Evolutionary conservation across 2,329 filamentous ascomycete species (phyloP).

Genomic region (Grosmannia penicillata): DNA sequence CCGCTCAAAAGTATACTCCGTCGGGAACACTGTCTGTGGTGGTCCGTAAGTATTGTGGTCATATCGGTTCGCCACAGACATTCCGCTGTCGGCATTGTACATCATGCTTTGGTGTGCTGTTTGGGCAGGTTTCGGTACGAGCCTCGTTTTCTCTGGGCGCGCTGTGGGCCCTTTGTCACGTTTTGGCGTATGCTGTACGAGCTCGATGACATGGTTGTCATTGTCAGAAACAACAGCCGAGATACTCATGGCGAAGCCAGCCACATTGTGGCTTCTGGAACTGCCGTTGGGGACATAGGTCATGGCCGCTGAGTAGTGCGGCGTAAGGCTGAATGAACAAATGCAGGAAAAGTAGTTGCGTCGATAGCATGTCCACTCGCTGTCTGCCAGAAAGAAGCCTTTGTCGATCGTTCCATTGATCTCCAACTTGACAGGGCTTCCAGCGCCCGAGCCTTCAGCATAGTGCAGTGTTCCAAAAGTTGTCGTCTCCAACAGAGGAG

Average conservation of each 20-base stretch:
- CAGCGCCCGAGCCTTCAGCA: constrained; percentile 30
- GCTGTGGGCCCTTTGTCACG: constrained; percentile 74
- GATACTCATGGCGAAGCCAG: constrained; percentile 69
- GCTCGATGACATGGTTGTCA: constrained; percentile 60
- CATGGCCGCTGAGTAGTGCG: constrained; percentile 32
- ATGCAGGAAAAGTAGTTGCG: constrained; percentile 83
- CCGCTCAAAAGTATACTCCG: constrained; percentile 60
- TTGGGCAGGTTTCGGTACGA: constrained; percentile 51
- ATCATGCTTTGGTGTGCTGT: constrained; percentile 29
- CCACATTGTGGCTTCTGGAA: constrained; percentile 47
- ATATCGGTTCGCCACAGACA: constrained; percentile 18
- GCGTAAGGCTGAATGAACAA: constrained; percentile 60
- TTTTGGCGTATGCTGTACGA: constrained; percentile 86
- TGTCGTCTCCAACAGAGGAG: constrained; percentile 35
- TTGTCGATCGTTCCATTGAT: constrained; percentile 76
- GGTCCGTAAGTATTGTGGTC: constrained; percentile 26
- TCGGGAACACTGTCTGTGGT: constrained; percentile 23
- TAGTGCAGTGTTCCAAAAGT: constrained; percentile 48
- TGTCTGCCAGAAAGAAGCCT: constrained; percentile 69
- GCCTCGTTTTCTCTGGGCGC: constrained; percentile 53
- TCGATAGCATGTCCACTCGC: constrained; percentile 84
- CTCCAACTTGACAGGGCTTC: constrained; percentile 47
- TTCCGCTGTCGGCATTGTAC: constrained; percentile 18
- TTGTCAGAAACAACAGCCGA: constrained; percentile 69
- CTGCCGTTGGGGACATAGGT: constrained; percentile 36